Base-by-base conservation (phyloP, 352 stramenopile genomes). In the Phytophthora ohioensis region DNA sequence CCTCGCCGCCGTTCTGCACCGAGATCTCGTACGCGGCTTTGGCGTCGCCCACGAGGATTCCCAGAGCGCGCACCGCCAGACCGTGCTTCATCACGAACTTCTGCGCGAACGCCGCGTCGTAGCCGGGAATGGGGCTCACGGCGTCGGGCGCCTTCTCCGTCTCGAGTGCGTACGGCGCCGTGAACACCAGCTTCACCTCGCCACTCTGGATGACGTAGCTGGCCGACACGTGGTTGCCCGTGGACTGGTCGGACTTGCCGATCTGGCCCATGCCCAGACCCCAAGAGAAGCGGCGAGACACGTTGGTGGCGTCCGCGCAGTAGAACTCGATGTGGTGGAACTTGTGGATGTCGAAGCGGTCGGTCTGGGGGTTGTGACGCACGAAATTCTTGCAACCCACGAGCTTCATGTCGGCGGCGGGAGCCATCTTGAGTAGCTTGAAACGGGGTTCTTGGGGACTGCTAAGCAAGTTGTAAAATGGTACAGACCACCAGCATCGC, bases 251-350 rank as follows among this genome's bases (percentile, higher is more conserved):
- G 41, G 86, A 92, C 78, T 96, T 95, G 71, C 69, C 89, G 17
- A 94, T 82, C 39, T 89, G 73, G 41, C 81, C 76, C 79, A 98
- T 91, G 47, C 92, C 92, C 41, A 98, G 82, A 7, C 84, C 91
- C 84, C 80, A 96, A 12, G 73, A 64, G 74, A 98, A 98, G 57
- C 92, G 87, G 51, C 82, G 81, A 17, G 72, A 90, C 43, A 58
- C 74, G 74, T 93, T 95, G 38, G 87, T 95, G 39, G 89, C 89
- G 60, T 96, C 89, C 58, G 65, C 69, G 62, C 83, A 89, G 80
- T 87, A 96, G 69, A 96, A 95, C 67, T 95, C 89, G 54, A 96
- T 69, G 81, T 95, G 88, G 73, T 96, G 83, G 73, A 96, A 96
- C 64, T 85, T 82, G 47, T 85, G 80, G 64, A 93, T 75, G 45